These are phyloP conservation scores for Chaetomiaceae sp. DNA, from an alignment of 2,329 filamentous ascomycete genomes.

Conservation along the genomic window DNA sequence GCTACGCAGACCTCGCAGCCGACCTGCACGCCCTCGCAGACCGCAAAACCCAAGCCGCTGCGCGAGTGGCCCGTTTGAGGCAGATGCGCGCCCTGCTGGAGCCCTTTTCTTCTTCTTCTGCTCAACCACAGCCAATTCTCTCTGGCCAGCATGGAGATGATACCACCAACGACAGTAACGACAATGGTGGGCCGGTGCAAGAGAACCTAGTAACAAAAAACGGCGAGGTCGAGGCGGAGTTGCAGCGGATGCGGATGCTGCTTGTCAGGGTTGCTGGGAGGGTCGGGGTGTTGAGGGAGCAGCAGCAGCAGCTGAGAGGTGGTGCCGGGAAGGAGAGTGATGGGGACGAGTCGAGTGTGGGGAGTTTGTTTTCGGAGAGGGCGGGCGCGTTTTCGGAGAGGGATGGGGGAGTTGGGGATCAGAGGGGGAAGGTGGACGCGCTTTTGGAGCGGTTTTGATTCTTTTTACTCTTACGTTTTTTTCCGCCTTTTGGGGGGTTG, in stretches of 20 bases:
- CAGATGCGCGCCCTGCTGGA: constrained; percentile 47
- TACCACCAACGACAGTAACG: not conserved
- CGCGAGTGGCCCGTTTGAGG: constrained; percentile 41
- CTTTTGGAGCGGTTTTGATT: constrained; percentile 19
- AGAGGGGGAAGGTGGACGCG: constrained; percentile 39
- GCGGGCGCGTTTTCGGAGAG: constrained; percentile 33
- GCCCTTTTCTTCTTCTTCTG: constrained; percentile 37
- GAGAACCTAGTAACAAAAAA: constrained; percentile 62
- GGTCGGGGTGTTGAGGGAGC: constrained; percentile 32
- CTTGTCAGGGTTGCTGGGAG: constrained; percentile 55
- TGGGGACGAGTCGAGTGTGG: not conserved
- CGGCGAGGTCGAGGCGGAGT: constrained; percentile 59
- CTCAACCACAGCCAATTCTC: not conserved
- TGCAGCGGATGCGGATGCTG: constrained; percentile 62
- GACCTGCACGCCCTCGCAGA: constrained; percentile 47
- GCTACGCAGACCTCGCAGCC: constrained; percentile 47
- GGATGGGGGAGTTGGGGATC: too few relatives aligned
- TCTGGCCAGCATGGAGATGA: constrained; percentile 1
- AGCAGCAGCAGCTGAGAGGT: not conserved
- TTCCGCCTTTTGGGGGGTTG: too few relatives aligned
- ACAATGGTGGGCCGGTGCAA: constrained; percentile 43
- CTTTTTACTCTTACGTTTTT: not conserved
- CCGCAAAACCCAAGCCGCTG: constrained; percentile 34
- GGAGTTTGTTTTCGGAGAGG: constrained; percentile 15
- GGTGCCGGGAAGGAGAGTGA: not conserved